Evolutionary conservation across 805 yeast species (phyloP), one percentile per base, ranked within the genome.

Genomic region (Metschnikowia amazonensis): DNA sequence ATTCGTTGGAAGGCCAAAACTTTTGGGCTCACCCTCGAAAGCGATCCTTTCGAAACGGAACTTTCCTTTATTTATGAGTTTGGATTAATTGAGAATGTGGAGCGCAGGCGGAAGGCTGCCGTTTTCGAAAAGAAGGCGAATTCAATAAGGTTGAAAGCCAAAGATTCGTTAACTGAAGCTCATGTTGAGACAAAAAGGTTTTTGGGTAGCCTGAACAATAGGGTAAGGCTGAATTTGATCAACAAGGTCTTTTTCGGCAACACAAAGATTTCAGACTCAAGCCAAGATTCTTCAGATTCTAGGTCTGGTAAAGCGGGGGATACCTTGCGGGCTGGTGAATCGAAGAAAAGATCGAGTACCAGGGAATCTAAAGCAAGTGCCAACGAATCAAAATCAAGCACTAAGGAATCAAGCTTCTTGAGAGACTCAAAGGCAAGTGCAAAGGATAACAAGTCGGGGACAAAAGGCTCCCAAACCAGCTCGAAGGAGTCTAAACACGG

Each of bases 41-140:
- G 87, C 62, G 97, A 92, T 63, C 92, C 95, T 6, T 89, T 90
- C 61, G 98, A 92, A 63, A 71, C 81, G 6, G 82, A 87, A 55
- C 65, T 90, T 38, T 76, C 79, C 18, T 69, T 79, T 57, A 78
- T 84, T 23, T 81, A 76, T 56, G 82, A 83, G 53, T 70, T 84
- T 9, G 95, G 95, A 1, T 42, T 66, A 17, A 47, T 72, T n/a
- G 92, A 83, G 53, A 95, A 88, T 59, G 72, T 69, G 51, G 67
- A 72, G 42, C 71, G 96, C 49, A 41, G 78, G 10, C 78, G 77
- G 20, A 82, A 85, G 38, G 42, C 53, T 33, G 61, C 69, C 5
- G 46, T 64, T 10, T 72, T 71, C 36, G 72, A 72, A 13, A 64
- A 67, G 46, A 56, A 62, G 34, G 57, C 54, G 1, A 46, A 46